Percentiles rank a stretch among this genome's conserved stretches.
Conservation (phyloP, 78 protist species). For the Dictyostelium firmibasis region DNA sequence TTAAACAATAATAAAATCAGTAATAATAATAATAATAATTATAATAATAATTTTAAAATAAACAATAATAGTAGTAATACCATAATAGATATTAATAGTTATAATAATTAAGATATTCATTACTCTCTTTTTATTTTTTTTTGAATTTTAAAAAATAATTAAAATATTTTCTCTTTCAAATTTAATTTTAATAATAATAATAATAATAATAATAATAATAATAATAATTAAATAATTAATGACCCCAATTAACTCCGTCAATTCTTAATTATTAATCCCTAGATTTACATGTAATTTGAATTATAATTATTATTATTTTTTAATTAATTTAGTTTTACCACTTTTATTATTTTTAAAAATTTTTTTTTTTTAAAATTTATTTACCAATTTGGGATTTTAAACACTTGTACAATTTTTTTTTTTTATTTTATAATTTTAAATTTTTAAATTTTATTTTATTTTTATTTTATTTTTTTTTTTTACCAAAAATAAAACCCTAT, state of each 20-base stretch:
- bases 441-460: too few species aligned
- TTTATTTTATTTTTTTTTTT: too few species aligned
- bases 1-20: background rate
- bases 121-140: background rate
- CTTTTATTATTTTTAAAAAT: background rate
- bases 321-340: background rate
- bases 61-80: background rate
- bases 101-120: background rate
- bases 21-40: background rate
- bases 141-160: too few species aligned
- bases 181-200: too few species aligned
- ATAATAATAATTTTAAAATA: background rate
- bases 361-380: background rate
- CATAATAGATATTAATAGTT: background rate
- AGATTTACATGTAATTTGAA: background rate
- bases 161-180: background rate
- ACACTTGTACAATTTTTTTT: background rate
- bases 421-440: too few species aligned
- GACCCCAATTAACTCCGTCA: background rate
- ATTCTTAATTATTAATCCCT: background rate
- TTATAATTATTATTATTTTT: background rate
- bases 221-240: background rate
- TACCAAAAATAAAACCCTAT: background rate
- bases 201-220: too few species aligned
- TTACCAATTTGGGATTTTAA: background rate